Evolutionary conservation across 805 yeast genomes (phyloP), one percentile per base, ranked within the genome.

Genomic region (Myxozyma sirexii): DNA sequence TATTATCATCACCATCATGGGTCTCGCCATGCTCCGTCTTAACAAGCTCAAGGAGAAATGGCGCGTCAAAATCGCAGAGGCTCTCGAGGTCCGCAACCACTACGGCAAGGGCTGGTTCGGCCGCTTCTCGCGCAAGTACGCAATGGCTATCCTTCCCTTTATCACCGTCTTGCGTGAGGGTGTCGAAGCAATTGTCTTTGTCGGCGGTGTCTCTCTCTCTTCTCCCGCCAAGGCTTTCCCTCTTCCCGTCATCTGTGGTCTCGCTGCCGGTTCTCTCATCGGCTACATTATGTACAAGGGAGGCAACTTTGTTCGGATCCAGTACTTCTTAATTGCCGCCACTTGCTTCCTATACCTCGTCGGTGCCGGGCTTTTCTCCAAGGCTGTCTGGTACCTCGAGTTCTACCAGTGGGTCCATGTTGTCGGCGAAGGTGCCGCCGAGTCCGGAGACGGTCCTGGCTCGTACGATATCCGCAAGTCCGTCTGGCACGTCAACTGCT

Each of bases 401-500:
- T 81, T 78, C 71, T 80, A 91, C 75, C 72, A 70, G 19, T 93
- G 81, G 79, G 81, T 83, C 74, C 68, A 78, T 64, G 71, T 78
- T 52, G 84, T 96, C 35, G 98, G 97, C 73, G 97, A 97, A 78
- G 97, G 93, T 77, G 97, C 96, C 24, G 82, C 96, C 39, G 98
- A 93, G 75, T 77, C 80, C 68, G 98, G 98, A 68, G 80, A 85
- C 56, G 99, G 99, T 68, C 92, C 96, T 45, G 99, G 99, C 72
- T 87, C 97, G 27, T 93, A 93, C 77, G 86, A 93, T 75, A 84
- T 93, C 69, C 69, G 79, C 53, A 81, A 81, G 70, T 76, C 88
- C 13, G 97, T 93, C 33, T 93, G 97, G 92, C 99, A 93, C 77
- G 96, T 93, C 63, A 92, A 93, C 81, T 93, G 97, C 78, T 93